Evolutionary conservation across 352 stramenopile genomes (phyloP).

Genomic region (Phytophthora aleatoria): DNA sequence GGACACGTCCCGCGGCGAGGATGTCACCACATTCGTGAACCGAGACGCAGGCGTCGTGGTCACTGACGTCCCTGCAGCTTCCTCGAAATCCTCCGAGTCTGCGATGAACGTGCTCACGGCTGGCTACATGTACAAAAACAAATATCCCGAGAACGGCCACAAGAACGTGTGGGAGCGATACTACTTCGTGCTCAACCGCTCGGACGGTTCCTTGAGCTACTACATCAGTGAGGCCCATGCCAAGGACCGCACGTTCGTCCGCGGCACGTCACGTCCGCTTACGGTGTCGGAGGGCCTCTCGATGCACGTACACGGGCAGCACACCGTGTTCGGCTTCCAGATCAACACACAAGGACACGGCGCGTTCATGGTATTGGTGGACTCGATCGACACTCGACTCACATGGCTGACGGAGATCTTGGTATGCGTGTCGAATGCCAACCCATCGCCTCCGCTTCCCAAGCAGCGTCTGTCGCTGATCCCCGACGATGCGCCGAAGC

Average conservation of each 20-base stretch:
- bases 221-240: slow-evolving; percentile 88
- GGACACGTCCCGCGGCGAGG: slow-evolving; percentile 82
- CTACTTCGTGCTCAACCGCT: slow-evolving; percentile 84
- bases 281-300: slow-evolving; percentile 86
- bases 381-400: slow-evolving; percentile 84
- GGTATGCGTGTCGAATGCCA: slow-evolving; percentile 60
- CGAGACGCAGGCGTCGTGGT: slow-evolving; percentile 76
- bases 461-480: slow-evolving; percentile 66
- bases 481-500: slow-evolving; percentile 46
- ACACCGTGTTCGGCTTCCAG: slow-evolving; percentile 83
- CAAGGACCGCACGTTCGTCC: slow-evolving; percentile 84
- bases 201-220: slow-evolving; percentile 77
- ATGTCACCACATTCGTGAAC: slow-evolving; percentile 81
- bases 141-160: slow-evolving; percentile 82
- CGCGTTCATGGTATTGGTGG: slow-evolving; percentile 83
- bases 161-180: slow-evolving; percentile 85
- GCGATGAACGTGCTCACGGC: slow-evolving; percentile 70
- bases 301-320: slow-evolving; percentile 67
- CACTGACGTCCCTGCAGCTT: slow-evolving; percentile 50
- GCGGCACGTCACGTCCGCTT: slow-evolving; percentile 73
- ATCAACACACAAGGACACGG: slow-evolving; percentile 89
- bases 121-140: slow-evolving; percentile 92
- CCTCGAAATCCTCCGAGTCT: slow-evolving; percentile 35
- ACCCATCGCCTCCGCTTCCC: slow-evolving; percentile 36
- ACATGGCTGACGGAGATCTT: slow-evolving; percentile 85